Base-by-base conservation (phyloP, 352 stramenopile species). In the Elongisporangium undulatum region DNA sequence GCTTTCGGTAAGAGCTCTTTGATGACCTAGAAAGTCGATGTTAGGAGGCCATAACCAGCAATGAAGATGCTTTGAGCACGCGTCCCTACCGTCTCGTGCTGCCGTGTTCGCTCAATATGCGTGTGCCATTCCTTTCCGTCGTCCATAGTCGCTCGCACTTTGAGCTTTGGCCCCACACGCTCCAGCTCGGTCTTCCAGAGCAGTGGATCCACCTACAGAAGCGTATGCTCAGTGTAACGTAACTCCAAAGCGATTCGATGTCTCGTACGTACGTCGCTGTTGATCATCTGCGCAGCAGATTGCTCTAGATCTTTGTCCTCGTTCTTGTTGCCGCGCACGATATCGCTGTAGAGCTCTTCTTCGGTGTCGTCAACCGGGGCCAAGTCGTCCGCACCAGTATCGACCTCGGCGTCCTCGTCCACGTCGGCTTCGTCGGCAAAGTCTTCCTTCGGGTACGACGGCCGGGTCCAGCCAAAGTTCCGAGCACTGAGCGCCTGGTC, bases 151-250 rank as follows among this genome's bases (percentile, higher is more conserved):
- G 61, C 66, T 17, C 77, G 71, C 19, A 90, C 53, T 59, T 90
- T 92, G 15, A 93, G 74, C 58, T 80, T 80, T 1, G 85, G 82
- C 0, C 80, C 85, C 0, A 94, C 85, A 34, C 85, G 82, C 75
- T 94, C 85, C 8, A 94, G 67, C 69, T 94, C 85, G 15, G 79
- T 92, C 58, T 90, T 91, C 85, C 85, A 92, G 17, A 92, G 68
- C 62, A 91, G 54, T 49, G 85, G 85, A 52, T 94, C 72, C 55
- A 94, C 81, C 39, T 74, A 69, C 49, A 54, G 4, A 34, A 29
- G 13, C 26, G 22, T 21, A 8, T 56, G 53, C 9, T 17, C 6
- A 10, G 56, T 17, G 24, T 12, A 21, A 45, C 26, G 21, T 26
- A 45, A 20, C 29, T n/a, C 9, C 20, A 49, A 24, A 16, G 6